Evolutionary conservation across 2,329 filamentous ascomycete species (phyloP).

Genomic region (Neopestalotiopsis rosae): DNA sequence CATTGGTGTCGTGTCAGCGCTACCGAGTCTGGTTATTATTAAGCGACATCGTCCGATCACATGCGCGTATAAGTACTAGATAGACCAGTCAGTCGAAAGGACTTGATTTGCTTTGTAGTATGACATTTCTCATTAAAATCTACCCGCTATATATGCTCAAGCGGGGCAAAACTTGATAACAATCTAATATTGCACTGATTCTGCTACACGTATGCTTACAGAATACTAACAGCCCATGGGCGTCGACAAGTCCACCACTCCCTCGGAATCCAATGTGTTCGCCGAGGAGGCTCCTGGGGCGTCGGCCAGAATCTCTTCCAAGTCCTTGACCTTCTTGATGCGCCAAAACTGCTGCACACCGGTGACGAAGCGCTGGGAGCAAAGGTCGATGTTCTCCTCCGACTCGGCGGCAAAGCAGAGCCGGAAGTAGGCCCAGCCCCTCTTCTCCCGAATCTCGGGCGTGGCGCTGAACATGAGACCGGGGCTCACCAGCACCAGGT

Average conservation of each 20-base stretch:
- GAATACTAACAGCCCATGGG: constrained; percentile 14
- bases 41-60: no score
- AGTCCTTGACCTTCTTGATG: constrained; percentile 68
- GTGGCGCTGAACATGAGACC: constrained; percentile 78
- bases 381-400: constrained; percentile 69
- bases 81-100: no score
- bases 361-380: constrained; percentile 68
- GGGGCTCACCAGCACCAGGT: constrained; percentile 72
- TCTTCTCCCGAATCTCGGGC: constrained; percentile 57
- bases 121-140: no score
- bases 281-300: neutral
- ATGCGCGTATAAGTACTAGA: no score
- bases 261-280: neutral
- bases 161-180: neutral
- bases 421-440: constrained; percentile 75
- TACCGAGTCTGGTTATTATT: no score
- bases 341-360: constrained; percentile 79
- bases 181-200: neutral
- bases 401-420: constrained; percentile 86
- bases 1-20: no score
- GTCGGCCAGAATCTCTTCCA: constrained; percentile 65
- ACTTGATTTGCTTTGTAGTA: no score
- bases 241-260: neutral
- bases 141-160: no score
- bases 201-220: neutral